phyloP scores from a whole-genome alignment of 2,329 filamentous ascomycete species.

The Knoxdaviesia proteae region DNA sequence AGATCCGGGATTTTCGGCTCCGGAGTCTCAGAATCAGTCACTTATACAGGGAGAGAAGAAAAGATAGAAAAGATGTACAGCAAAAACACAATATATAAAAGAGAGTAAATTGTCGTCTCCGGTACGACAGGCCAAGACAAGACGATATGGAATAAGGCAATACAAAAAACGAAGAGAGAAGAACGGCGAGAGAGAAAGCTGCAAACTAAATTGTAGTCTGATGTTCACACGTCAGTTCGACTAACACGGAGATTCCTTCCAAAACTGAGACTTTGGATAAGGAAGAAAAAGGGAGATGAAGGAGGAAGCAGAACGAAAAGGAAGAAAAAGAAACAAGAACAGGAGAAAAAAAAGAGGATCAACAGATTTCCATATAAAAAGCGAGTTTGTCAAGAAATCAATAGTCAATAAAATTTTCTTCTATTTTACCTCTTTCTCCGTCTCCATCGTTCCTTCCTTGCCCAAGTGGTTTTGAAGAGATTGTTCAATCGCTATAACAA shows the following conservation, averaged over 20 bases:
- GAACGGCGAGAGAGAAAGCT: background rate
- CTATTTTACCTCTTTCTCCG: background rate
- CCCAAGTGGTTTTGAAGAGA: background rate
- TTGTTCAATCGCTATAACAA: too few species aligned
- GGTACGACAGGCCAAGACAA: background rate
- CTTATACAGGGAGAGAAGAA: background rate
- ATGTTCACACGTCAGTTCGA: too few species aligned
- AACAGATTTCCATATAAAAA: background rate
- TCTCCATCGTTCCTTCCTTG: background rate
- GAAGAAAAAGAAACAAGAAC: background rate
- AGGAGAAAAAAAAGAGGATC: background rate
- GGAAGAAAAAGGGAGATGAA: background rate
- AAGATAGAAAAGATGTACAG: background rate
- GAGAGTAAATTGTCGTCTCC: background rate
- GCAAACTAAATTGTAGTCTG: too few species aligned
- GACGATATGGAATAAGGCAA: background rate
- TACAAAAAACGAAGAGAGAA: background rate
- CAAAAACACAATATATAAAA: background rate
- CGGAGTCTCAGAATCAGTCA: background rate
- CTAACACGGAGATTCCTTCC: too few species aligned
- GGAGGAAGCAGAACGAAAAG: background rate
- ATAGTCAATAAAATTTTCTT: background rate
- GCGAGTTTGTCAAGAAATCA: background rate
- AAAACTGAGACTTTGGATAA: background rate
- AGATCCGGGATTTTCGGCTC: too few species aligned